Conservation (phyloP, 1,284 basidiomycete species). For the Apiotrichum veenhuisii region DNA sequence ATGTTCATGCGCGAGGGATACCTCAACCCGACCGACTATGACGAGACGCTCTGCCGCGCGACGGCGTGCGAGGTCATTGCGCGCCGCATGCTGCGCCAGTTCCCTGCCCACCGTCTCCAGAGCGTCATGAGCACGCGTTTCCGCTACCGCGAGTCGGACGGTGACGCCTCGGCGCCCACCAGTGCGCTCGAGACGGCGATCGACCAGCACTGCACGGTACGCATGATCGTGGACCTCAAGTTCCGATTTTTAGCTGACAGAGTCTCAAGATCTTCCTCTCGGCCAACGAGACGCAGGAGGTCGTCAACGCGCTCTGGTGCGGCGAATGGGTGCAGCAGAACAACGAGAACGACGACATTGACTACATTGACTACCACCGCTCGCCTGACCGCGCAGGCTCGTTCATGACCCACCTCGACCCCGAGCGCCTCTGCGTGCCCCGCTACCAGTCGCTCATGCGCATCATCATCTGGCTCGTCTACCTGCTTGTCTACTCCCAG, state of each 20-base stretch:
- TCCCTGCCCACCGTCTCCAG: conserved; percentile 61
- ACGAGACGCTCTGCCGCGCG: conserved; percentile 77
- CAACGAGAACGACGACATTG: conserved; percentile 49
- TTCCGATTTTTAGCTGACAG: not conserved
- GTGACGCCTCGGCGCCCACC: conserved; percentile 66
- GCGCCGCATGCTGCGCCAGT: conserved; percentile 68
- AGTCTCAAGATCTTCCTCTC: conserved; percentile 72
- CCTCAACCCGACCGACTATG: conserved; percentile 64
- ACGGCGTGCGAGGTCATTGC: conserved; percentile 84
- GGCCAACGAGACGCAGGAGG: conserved; percentile 76
- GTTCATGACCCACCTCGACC: conserved; percentile 69
- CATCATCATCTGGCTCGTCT: conserved; percentile 73
- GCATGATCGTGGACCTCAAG: not conserved
- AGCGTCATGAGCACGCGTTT: conserved; percentile 70
- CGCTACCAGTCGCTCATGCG: conserved; percentile 55
- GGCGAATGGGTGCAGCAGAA: conserved; percentile 71
- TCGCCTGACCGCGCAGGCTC: conserved; percentile 45
- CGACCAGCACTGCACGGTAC: conserved; percentile 59
- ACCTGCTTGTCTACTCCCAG: conserved; percentile 79
- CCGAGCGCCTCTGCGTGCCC: conserved; percentile 79
- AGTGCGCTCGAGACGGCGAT: conserved; percentile 79
- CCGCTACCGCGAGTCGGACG: conserved; percentile 67
- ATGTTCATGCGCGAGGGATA: conserved; percentile 62
- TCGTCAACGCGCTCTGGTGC: conserved; percentile 62
- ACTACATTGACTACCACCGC: conserved; percentile 48